phyloP scores from a whole-genome alignment of 306 rosid genomes.

The Rosa multiflora region DNA sequence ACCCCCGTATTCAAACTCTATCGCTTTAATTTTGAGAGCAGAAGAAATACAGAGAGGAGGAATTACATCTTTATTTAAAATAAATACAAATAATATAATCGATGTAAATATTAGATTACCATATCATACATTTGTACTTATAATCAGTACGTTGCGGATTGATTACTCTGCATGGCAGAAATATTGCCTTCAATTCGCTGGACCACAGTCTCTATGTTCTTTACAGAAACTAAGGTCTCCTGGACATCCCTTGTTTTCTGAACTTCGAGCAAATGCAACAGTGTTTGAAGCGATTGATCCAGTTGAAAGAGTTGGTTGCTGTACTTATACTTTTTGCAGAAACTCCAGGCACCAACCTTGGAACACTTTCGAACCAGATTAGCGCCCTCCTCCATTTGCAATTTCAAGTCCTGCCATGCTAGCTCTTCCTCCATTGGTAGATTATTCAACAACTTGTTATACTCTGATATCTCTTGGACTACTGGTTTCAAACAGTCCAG shows the following conservation, averaged over 20 bases:
- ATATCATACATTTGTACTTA: neutral
- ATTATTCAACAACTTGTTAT: neutral
- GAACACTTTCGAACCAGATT: neutral
- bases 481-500: neutral
- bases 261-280: neutral
- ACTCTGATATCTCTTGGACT: neutral
- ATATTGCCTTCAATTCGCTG: neutral
- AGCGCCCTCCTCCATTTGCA: neutral
- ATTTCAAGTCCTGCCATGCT: neutral
- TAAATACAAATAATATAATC: neutral
- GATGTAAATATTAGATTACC: neutral
- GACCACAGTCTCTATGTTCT: neutral
- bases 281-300: neutral
- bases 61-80: neutral
- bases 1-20: neutral
- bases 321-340: neutral
- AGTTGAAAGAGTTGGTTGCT: neutral
- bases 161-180: neutral
- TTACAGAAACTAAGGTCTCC: neutral
- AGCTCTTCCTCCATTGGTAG: neutral
- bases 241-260: neutral
- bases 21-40: neutral
- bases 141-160: neutral
- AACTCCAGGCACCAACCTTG: slow-evolving; percentile 1
- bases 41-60: neutral